Percentiles rank a stretch among this genome's conserved stretches.
These are phyloP conservation scores for Dillenia suffruticosa DNA, from an alignment of 164 flowering plant genomes.

Conservation along the genomic window DNA sequence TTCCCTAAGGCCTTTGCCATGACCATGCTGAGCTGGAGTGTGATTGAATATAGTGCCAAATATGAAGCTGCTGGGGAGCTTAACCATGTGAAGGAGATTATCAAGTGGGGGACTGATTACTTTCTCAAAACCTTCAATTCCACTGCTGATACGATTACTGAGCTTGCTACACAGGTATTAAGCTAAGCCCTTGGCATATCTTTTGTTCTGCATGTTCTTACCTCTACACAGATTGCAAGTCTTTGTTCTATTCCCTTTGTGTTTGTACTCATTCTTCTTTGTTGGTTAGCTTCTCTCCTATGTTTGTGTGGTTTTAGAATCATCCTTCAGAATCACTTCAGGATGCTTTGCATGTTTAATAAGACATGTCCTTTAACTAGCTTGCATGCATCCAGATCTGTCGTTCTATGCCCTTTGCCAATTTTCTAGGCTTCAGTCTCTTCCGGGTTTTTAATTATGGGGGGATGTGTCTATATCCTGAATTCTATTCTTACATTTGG, in stretches of 20 bases:
- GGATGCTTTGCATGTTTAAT: too few relatives aligned
- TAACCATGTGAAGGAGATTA: slow-evolving; percentile 71
- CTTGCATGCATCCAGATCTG: too few relatives aligned
- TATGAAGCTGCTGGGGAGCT: slow-evolving; percentile 94
- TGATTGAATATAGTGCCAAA: slow-evolving; percentile 86
- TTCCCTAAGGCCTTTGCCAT: slow-evolving; percentile 82
- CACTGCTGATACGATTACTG: slow-evolving; percentile 64
- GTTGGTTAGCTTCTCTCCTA: too few relatives aligned
- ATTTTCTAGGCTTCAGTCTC: neutral
- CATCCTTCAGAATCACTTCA: too few relatives aligned
- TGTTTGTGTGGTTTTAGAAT: too few relatives aligned
- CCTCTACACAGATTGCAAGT: neutral
- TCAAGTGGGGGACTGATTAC: slow-evolving; percentile 95
- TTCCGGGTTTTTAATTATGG: neutral
- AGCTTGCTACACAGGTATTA: slow-evolving; percentile 63
- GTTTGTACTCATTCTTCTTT: too few relatives aligned
- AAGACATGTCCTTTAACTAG: too few relatives aligned
- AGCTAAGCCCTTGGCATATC: neutral
- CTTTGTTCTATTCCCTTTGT: too few relatives aligned
- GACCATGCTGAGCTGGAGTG: slow-evolving; percentile 96
- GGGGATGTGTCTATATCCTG: neutral
- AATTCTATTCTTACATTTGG: neutral
- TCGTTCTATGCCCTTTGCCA: neutral
- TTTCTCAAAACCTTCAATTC: slow-evolving; percentile 85
- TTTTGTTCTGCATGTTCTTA: too few relatives aligned